Evolutionary conservation across 2,329 filamentous ascomycete genomes (phyloP).

Genomic region (Diplodia corticola): DNA sequence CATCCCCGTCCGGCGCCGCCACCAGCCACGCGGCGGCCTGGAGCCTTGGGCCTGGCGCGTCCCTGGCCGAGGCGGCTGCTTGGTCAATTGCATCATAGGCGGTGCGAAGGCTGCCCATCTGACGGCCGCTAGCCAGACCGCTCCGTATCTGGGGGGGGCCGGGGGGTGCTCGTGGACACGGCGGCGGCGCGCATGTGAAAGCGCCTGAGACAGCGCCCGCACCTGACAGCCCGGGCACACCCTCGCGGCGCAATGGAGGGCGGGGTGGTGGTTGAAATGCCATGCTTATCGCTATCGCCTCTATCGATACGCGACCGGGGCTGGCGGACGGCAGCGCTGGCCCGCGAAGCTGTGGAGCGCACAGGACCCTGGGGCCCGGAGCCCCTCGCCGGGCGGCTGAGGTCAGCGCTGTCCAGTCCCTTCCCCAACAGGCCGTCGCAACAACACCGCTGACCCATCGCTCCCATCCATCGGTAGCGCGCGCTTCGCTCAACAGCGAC

Average conservation of each 20-base stretch:
- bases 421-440: not conserved
- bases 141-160: slow-evolving; percentile 12
- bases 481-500: not conserved
- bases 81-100: slow-evolving; percentile 20
- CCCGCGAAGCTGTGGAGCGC: slow-evolving; percentile 5
- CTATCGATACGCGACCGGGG: not conserved
- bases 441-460: not conserved
- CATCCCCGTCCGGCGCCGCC: slow-evolving; percentile 1
- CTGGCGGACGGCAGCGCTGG: not conserved
- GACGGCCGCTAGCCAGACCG: slow-evolving; percentile 20
- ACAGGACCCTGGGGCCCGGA: not conserved
- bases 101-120: slow-evolving; percentile 18
- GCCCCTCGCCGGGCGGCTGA: not conserved
- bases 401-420: not conserved
- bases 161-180: slow-evolving; percentile 13
- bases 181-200: slow-evolving; percentile 21
- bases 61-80: slow-evolving; percentile 12
- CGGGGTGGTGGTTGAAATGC: not conserved
- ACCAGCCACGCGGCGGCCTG: slow-evolving; percentile 16
- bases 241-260: not conserved
- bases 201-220: slow-evolving; percentile 17
- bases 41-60: not conserved
- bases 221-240: slow-evolving; percentile 19
- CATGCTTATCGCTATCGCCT: slow-evolving; percentile 17
- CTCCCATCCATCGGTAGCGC: not conserved